Base-by-base conservation (phyloP, 2,329 filamentous ascomycete genomes). In the Colletotrichum sidae region DNA sequence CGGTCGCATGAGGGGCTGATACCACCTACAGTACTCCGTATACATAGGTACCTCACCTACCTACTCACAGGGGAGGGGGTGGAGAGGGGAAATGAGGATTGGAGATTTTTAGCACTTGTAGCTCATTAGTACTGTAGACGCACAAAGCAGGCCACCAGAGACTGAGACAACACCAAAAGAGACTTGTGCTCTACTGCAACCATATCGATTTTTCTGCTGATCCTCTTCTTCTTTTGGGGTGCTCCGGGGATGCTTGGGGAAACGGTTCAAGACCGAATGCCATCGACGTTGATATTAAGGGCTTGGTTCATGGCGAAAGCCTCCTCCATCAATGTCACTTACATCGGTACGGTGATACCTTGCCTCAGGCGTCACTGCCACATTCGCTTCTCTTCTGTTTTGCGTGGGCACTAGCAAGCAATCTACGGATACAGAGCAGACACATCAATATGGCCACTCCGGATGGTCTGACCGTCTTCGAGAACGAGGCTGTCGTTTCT, bases 11-110 rank as follows among this genome's bases (percentile, higher is more conserved):
- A 25, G 25, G 25, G 25, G 25, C 25, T 25, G 25, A 25, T 25
- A 25, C 25, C 25, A 25, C 25, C 25, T 25, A 25, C 25, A 5
- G 25, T 25, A 25, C 25, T 25, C 25, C 25, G 25, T 25, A 25
- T 25, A 25, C 25, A n/a, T n/a, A n/a, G n/a, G 25, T 25, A 25
- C 25, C 25, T 25, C 4, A 25, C 25, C 25, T 34, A 44, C 45
- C n/a, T 47, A 47, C 17, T 49, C 49, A 42, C 13, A 50, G 61
- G 61, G 38, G 10, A 46, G 51, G 57, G 57, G 61, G 62, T 60
- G 57, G 60, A 54, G 62, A 65, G 62, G 57, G 62, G 62, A 65
- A 65, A 65, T 65, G 62, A 65, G 25, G 51, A 52, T 46, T 62
- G 52, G 62, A 62, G 57, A 65, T 58, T 45, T 25, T 51, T 45